Conservation (phyloP, 768 basidiomycete species). For the Holtermanniella nyarrowii region DNA sequence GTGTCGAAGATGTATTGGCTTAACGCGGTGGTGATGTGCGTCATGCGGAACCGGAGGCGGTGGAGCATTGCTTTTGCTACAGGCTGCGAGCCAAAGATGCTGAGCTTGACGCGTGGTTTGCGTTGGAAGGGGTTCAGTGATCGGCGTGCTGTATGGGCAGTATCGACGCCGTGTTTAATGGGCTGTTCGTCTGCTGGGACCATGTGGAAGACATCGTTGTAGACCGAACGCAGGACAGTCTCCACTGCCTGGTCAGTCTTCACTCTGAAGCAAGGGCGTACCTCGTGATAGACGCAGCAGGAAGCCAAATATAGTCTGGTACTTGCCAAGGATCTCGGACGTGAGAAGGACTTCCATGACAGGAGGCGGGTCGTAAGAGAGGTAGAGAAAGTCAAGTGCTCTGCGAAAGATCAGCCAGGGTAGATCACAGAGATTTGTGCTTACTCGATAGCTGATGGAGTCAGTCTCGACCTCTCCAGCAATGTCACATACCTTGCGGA, state of each 20-base stretch:
- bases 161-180: slow-evolving; percentile 12
- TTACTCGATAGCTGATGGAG: slow-evolving; percentile 40
- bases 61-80: slow-evolving; percentile 50
- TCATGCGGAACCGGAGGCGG: slow-evolving; percentile 63
- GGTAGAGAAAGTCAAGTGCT: slow-evolving; percentile 78
- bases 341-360: slow-evolving; percentile 66
- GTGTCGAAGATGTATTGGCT: slow-evolving; percentile 65
- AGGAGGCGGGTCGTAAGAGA: slow-evolving; percentile 81
- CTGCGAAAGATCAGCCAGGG: slow-evolving; percentile 43
- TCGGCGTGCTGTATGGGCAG: background rate
- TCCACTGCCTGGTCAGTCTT: too few species aligned
- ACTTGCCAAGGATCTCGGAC: slow-evolving; percentile 63
- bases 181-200: slow-evolving; percentile 45
- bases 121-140: background rate
- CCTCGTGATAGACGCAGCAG: slow-evolving; percentile 66
- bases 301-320: slow-evolving; percentile 72
- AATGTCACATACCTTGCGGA: slow-evolving; percentile 56
- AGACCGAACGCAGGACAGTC: slow-evolving; percentile 10
- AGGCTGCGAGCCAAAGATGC: slow-evolving; percentile 54
- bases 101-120: background rate
- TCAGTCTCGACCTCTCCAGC: background rate
- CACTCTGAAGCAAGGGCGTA: too few species aligned
- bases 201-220: slow-evolving; percentile 17
- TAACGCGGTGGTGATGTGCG: slow-evolving; percentile 59
- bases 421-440: slow-evolving; percentile 4